These are phyloP conservation scores for Aureobasidium sp. DNA, from an alignment of 2,329 filamentous ascomycete genomes.

Conservation along the genomic window DNA sequence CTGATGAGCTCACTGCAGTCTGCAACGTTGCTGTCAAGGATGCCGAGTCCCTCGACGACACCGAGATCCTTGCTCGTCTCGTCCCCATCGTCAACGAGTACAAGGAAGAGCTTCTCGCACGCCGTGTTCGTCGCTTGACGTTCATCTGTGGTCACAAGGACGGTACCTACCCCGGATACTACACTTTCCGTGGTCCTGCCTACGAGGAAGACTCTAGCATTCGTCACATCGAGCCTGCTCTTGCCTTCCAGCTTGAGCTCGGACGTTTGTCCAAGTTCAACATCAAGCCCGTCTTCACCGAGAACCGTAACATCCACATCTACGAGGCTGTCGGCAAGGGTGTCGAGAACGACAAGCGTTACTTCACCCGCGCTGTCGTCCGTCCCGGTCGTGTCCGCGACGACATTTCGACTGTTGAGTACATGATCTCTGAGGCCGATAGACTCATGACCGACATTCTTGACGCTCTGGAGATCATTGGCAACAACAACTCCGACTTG, in stretches of 20 bases:
- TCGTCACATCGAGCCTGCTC: slow-evolving; percentile 90
- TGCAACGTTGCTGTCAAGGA: slow-evolving; percentile 89
- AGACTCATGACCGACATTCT: slow-evolving; percentile 96
- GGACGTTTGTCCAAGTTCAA: slow-evolving; percentile 91
- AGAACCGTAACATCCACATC: slow-evolving; percentile 98
- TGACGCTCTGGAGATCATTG: slow-evolving; percentile 95
- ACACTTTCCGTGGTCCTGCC: slow-evolving; percentile 88
- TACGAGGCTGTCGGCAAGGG: slow-evolving; percentile 96
- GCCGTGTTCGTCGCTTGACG: slow-evolving; percentile 79
- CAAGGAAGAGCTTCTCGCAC: slow-evolving; percentile 75
- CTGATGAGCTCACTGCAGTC: slow-evolving; percentile 81
- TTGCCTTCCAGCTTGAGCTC: slow-evolving; percentile 98
- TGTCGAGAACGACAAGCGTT: slow-evolving; percentile 92
- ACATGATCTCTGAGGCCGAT: slow-evolving; percentile 94
- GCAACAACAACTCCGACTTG: slow-evolving; percentile 97
- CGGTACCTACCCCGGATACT: slow-evolving; percentile 92
- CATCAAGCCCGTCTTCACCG: slow-evolving; percentile 96
- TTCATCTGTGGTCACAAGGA: slow-evolving; percentile 96
- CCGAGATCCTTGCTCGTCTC: slow-evolving; percentile 71
- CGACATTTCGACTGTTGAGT: slow-evolving; percentile 97
- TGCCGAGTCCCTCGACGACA: slow-evolving; percentile 74
- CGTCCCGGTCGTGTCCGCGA: slow-evolving; percentile 89
- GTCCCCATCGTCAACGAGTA: slow-evolving; percentile 67
- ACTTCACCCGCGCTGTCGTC: slow-evolving; percentile 95
- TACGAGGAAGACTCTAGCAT: slow-evolving; percentile 93